Evolutionary conservation across 768 basidiomycete species (phyloP), one percentile per base, ranked within the genome.

Genomic region (Lentinus tigrinus): DNA sequence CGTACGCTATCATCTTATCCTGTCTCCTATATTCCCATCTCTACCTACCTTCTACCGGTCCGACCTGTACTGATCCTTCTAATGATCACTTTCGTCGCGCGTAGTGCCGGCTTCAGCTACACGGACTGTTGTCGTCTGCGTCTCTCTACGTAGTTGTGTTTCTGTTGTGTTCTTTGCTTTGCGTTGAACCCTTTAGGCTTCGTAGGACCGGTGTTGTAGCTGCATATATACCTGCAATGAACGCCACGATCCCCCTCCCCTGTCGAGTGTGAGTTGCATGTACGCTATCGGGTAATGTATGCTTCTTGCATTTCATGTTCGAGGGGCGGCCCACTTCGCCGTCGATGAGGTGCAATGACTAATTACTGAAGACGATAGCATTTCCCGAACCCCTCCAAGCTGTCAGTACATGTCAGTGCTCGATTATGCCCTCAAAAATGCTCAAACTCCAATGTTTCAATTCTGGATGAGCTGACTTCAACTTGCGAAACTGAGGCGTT

Each of bases 211-310:
- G 49, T 54, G 58, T 59, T 59, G 58, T 59, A 59, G 58, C 52
- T 47, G 52, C 42, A 38, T 54, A 54, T 59, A 59, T 59, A 54
- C 58, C 55, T 56, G 55, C 52, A 59, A 54, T 54, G 58, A 59
- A 59, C 58, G 58, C 58, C 54, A 50, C 50, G 52, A 59, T 52
- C 19, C 31, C 31, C 11, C 11, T 31, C n/a, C n/a, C n/a, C n/a
- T n/a, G n/a, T n/a, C n/a, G n/a, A n/a, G n/a, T n/a, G n/a, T n/a
- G n/a, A n/a, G n/a, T n/a, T n/a, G n/a, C n/a, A n/a, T n/a, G n/a
- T n/a, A n/a, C n/a, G n/a, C n/a, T n/a, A n/a, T n/a, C n/a, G n/a
- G n/a, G n/a, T n/a, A n/a, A n/a, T n/a, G n/a, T n/a, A n/a, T n/a
- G n/a, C n/a, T n/a, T n/a, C n/a, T n/a, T n/a, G n/a, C n/a, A n/a